Evolutionary conservation across 371 early-diverging fungal species (phyloP).

Genomic region (Mortierella sp.): DNA sequence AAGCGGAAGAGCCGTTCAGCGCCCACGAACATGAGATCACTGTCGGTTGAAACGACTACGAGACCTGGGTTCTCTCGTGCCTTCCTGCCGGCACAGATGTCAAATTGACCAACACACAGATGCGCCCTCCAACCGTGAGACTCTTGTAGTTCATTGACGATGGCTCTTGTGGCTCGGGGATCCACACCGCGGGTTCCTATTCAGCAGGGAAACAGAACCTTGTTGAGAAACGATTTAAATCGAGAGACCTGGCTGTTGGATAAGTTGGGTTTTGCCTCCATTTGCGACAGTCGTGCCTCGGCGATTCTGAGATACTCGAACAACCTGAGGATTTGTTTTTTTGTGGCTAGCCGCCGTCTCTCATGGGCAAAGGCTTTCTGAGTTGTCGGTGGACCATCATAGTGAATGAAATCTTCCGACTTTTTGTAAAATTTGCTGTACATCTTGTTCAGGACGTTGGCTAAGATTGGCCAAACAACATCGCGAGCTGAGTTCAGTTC

Average conservation of each 20-base stretch:
- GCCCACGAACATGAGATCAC: constrained; percentile 33
- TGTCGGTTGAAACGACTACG: constrained; percentile 27
- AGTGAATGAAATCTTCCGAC: constrained; percentile 24
- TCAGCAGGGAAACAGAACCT: constrained; percentile 30
- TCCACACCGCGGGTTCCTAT: constrained; percentile 30
- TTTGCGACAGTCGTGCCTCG: constrained; percentile 20
- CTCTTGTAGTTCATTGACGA: constrained; percentile 28
- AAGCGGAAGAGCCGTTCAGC: constrained; percentile 26
- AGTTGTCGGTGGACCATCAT: constrained; percentile 23
- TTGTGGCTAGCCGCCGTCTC: constrained; percentile 20
- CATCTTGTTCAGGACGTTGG: constrained; percentile 27
- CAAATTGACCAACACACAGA: constrained; percentile 28
- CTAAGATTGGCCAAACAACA: constrained; percentile 33
- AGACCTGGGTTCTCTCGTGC: constrained; percentile 31
- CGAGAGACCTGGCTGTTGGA: constrained; percentile 31
- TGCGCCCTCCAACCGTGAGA: constrained; percentile 30
- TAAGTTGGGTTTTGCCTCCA: constrained; percentile 26
- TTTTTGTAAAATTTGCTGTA: constrained; percentile 29
- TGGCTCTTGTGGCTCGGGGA: constrained; percentile 25
- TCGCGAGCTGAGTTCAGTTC: constrained; percentile 32
- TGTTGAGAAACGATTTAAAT: constrained; percentile 35
- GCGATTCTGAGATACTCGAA: constrained; percentile 15
- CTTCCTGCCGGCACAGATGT: constrained; percentile 26
- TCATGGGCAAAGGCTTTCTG: constrained; percentile 32
- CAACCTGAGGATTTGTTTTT: constrained; percentile 15